phyloP scores from a whole-genome alignment of 176 grass and related monocot species.

The Poa annua region DNA sequence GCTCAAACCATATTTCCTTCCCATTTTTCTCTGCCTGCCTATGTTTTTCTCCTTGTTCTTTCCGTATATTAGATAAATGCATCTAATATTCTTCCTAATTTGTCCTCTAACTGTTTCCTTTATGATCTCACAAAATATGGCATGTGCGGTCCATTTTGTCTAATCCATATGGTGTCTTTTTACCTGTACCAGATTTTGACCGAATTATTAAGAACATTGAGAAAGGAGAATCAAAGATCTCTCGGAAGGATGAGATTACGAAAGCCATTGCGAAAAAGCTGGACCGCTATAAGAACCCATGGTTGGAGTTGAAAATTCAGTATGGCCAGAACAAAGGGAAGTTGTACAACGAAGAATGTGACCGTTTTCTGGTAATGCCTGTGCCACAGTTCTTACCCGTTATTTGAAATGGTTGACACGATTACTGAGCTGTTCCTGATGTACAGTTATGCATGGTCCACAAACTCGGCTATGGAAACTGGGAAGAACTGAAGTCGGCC shows the following conservation, averaged over 20 bases:
- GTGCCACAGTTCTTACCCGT: background rate
- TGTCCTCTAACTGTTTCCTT: conserved; percentile 14
- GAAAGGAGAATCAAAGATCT: conserved; percentile 85
- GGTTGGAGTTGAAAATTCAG: conserved; percentile 85
- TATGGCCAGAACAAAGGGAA: conserved; percentile 86
- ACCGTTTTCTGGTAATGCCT: conserved; percentile 77
- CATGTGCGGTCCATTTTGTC: background rate
- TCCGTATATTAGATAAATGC: background rate
- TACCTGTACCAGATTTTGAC: conserved; percentile 60
- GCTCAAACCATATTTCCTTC: background rate
- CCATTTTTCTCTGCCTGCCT: background rate
- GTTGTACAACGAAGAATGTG: conserved; percentile 81
- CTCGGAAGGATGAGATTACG: conserved; percentile 87
- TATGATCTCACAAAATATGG: background rate
- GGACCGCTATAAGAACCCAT: conserved; percentile 81
- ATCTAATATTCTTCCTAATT: conserved; percentile 16
- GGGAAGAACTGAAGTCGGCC: conserved; percentile 81
- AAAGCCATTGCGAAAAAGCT: conserved; percentile 70
- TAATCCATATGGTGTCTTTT: conserved; percentile 34
- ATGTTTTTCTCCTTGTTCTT: background rate
- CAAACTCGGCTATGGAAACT: conserved; percentile 83
- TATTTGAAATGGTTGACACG: conserved; percentile 2
- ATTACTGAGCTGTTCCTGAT: conserved; percentile 1
- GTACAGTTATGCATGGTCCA: conserved; percentile 79
- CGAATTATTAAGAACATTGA: conserved; percentile 78